phyloP scores from a whole-genome alignment of 768 basidiomycete genomes.

The Lentinus brumalis region DNA sequence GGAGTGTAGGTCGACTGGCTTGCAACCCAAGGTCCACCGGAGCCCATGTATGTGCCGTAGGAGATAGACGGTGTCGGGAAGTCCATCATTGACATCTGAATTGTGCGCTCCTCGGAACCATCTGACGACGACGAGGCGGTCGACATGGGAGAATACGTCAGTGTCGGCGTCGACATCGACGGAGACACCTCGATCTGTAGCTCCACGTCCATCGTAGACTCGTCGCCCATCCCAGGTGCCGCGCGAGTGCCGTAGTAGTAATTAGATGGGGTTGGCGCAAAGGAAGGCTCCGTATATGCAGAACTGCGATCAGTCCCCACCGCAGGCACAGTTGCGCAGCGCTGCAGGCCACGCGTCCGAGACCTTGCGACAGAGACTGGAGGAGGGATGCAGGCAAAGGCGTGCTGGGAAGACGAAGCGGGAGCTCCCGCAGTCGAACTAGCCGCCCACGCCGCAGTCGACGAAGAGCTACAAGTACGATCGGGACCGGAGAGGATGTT shows the following conservation, averaged over 20 bases:
- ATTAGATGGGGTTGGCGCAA: background rate
- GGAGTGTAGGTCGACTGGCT: conserved; percentile 7
- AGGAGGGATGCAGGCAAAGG: conserved; percentile 3
- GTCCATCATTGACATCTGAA: conserved; percentile 26
- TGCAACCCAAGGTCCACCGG: conserved; percentile 14
- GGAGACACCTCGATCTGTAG: conserved; percentile 22
- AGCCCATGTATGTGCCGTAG: background rate
- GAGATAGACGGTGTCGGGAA: conserved; percentile 17
- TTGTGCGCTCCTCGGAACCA: conserved; percentile 29
- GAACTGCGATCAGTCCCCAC: conserved; percentile 8
- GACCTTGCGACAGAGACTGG: conserved; percentile 8
- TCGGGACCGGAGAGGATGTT: conserved; percentile 6
- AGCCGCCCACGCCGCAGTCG: conserved; percentile 20
- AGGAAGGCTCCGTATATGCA: conserved; percentile 6
- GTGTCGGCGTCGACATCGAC: conserved; percentile 26
- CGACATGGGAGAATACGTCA: conserved; percentile 32
- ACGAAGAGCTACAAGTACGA: conserved; percentile 7
- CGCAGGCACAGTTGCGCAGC: conserved; percentile 25
- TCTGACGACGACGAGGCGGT: conserved; percentile 29
- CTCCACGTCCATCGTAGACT: conserved; percentile 12
- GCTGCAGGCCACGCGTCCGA: conserved; percentile 15
- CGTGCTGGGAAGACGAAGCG: background rate
- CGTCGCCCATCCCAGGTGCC: conserved; percentile 13
- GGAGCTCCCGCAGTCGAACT: conserved; percentile 16
- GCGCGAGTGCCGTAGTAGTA: conserved; percentile 2